phyloP scores from a whole-genome alignment of 78 protist species.

The Planoprotostelium fungivorum region DNA sequence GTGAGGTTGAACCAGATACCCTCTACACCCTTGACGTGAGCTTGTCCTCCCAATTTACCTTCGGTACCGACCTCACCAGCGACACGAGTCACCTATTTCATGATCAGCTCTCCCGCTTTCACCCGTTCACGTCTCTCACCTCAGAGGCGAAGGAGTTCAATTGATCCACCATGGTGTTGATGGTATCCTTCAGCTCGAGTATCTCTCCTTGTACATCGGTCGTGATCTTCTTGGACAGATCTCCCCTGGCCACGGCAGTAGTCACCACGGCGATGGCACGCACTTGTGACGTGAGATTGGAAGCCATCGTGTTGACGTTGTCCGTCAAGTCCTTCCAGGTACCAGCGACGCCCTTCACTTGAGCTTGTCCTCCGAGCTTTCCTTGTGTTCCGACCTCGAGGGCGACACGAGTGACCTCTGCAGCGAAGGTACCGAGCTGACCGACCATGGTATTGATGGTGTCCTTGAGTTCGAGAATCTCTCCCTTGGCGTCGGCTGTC shows the following conservation, averaged over 20 bases:
- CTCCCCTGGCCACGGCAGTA: slow-evolving; percentile 43
- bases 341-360: slow-evolving; percentile 43
- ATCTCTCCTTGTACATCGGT: slow-evolving; percentile 42
- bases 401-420: slow-evolving; percentile 33
- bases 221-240: slow-evolving; percentile 31
- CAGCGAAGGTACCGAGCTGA: slow-evolving; percentile 15
- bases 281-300: slow-evolving; percentile 37
- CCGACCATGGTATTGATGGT: slow-evolving; percentile 46
- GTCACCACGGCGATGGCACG: slow-evolving; percentile 35
- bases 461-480: slow-evolving; percentile 30
- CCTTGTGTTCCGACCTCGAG: slow-evolving; percentile 57
- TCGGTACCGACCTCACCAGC: slow-evolving; percentile 45
- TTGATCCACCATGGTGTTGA: slow-evolving; percentile 52
- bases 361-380: slow-evolving; percentile 37
- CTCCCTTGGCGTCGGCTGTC: slow-evolving; percentile 29
- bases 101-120: not conserved
- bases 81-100: slow-evolving; percentile 17
- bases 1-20: slow-evolving; percentile 36
- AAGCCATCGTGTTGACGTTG: slow-evolving; percentile 51
- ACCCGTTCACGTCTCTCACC: not conserved
- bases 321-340: slow-evolving; percentile 42
- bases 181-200: slow-evolving; percentile 21
- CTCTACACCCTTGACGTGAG: slow-evolving; percentile 15
- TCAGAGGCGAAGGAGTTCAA: slow-evolving; percentile 36
- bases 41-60: slow-evolving; percentile 53